phyloP scores from a whole-genome alignment of 2,329 filamentous ascomycete genomes.

The Pestalotiopsis sp. region DNA sequence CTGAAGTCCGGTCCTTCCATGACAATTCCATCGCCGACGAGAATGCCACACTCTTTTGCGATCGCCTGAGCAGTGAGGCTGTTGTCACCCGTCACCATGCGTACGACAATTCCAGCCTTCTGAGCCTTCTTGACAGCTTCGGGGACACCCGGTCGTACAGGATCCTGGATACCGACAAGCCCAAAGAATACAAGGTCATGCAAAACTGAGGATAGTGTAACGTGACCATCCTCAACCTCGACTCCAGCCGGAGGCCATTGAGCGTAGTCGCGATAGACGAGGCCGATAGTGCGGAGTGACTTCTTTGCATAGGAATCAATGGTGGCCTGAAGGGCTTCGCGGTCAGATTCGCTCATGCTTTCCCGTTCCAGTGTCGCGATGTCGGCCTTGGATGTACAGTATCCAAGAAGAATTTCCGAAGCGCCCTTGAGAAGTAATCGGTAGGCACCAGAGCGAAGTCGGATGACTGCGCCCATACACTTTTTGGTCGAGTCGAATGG shows the following conservation, averaged over 20 bases:
- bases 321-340: slow-evolving; percentile 52
- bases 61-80: slow-evolving; percentile 74
- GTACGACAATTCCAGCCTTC: slow-evolving; percentile 69
- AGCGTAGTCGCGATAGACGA: slow-evolving; percentile 74
- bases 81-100: slow-evolving; percentile 78
- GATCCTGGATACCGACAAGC: slow-evolving; percentile 75
- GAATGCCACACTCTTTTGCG: slow-evolving; percentile 73
- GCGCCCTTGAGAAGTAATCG: slow-evolving; percentile 58
- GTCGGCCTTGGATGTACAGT: slow-evolving; percentile 39
- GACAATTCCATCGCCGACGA: slow-evolving; percentile 58
- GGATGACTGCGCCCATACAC: slow-evolving; percentile 59
- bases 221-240: slow-evolving; percentile 59
- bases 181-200: slow-evolving; percentile 74
- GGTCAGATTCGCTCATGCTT: slow-evolving; percentile 58
- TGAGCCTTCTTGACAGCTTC: slow-evolving; percentile 69
- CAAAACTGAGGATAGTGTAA: slow-evolving; percentile 64
- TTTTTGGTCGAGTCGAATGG: slow-evolving; percentile 59
- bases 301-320: slow-evolving; percentile 66
- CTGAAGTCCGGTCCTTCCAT: slow-evolving; percentile 73
- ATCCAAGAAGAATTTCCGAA: slow-evolving; percentile 55
- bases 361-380: slow-evolving; percentile 41
- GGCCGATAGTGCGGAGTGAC: slow-evolving; percentile 75
- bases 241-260: slow-evolving; percentile 73
- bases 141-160: slow-evolving; percentile 68
- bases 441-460: slow-evolving; percentile 45